A percentile compares a stretch with the other conserved stretches of the same genome.
These are phyloP conservation scores for Sclerotinia glacialis DNA, from an alignment of 2,329 filamentous ascomycete genomes.

Conservation along the genomic window DNA sequence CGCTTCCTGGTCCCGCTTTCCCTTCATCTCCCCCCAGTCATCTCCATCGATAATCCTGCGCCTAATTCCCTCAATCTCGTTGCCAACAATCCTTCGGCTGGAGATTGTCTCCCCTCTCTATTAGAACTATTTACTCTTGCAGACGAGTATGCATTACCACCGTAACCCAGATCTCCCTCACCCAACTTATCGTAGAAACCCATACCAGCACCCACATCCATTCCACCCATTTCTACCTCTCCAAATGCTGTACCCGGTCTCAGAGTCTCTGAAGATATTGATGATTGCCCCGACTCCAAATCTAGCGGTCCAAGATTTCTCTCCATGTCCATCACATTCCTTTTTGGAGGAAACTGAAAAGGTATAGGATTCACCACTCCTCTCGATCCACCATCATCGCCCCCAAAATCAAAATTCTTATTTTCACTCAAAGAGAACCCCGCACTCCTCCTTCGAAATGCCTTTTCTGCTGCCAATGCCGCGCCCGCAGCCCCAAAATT, in stretches of 20 bases:
- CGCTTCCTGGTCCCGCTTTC: background rate
- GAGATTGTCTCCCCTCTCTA: constrained; percentile 35
- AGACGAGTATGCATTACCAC: constrained; percentile 51
- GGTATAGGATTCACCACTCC: constrained; percentile 48
- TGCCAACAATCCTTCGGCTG: constrained; percentile 65
- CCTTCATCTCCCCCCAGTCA: constrained; percentile 73
- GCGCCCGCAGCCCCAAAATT: constrained; percentile 43
- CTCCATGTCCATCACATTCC: background rate
- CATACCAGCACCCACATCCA: constrained; percentile 35
- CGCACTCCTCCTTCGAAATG: constrained; percentile 55
- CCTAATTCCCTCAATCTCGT: constrained; percentile 57
- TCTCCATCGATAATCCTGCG: constrained; percentile 42
- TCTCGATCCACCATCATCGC: constrained; percentile 35
- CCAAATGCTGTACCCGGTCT: background rate
- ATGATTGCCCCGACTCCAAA: background rate
- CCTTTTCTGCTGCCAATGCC: constrained; percentile 57
- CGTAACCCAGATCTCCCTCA: constrained; percentile 63
- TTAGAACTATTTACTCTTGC: constrained; percentile 34
- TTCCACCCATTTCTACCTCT: constrained; percentile 25
- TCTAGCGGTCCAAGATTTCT: background rate
- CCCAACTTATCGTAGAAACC: constrained; percentile 64
- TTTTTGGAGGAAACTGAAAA: constrained; percentile 43
- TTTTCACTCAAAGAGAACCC: constrained; percentile 44
- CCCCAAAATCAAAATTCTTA: constrained; percentile 33
- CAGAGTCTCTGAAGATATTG: background rate